Conservation (phyloP, 2,329 filamentous ascomycete genomes). For the Exserohilum rostratum region DNA sequence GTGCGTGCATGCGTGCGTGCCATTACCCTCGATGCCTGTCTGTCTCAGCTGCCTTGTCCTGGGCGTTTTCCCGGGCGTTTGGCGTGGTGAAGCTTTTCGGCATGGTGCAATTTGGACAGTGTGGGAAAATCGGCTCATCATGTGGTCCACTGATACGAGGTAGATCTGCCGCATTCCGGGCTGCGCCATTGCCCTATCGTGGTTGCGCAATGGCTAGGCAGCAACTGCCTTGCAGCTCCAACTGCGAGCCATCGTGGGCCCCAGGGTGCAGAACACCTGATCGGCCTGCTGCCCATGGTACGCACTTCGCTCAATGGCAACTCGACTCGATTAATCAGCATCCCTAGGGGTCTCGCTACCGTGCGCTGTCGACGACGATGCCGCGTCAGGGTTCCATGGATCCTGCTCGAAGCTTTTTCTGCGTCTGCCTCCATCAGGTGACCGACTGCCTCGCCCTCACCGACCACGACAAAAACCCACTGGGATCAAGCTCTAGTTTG, state of each 20-base stretch:
- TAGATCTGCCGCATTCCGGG: slow-evolving; percentile 6
- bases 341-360: no score
- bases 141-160: slow-evolving; percentile 11
- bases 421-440: background rate
- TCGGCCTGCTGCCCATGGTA: no score
- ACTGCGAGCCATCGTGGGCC: background rate
- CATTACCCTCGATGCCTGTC: no score
- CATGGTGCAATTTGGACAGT: background rate
- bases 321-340: no score
- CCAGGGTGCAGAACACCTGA: no score
- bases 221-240: background rate
- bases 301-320: background rate
- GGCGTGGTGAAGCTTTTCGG: background rate
- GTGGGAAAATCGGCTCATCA: slow-evolving; percentile 2
- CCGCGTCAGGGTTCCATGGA: background rate
- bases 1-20: no score
- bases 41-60: slow-evolving; percentile 30
- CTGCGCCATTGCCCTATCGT: slow-evolving; percentile 13
- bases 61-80: slow-evolving; percentile 2
- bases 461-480: background rate
- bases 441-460: background rate
- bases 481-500: background rate
- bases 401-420: background rate
- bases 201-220: slow-evolving; percentile 9
- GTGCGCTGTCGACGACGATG: no score